phyloP scores from a whole-genome alignment of 768 basidiomycete species.

The Boletus reticuloceps region DNA sequence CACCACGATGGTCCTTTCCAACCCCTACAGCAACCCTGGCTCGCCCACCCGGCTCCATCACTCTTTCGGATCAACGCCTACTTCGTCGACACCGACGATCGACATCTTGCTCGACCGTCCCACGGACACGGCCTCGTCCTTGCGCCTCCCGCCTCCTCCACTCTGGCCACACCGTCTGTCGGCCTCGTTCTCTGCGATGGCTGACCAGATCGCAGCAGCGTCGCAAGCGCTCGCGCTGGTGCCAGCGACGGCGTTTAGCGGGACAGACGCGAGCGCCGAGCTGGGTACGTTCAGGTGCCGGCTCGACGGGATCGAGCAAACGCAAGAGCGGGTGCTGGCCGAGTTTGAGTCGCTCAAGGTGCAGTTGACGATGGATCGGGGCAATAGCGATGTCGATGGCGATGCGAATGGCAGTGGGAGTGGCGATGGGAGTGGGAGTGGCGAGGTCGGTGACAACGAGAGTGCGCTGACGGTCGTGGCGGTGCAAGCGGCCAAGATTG shows the following conservation, averaged over 20 bases:
- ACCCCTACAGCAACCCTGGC: too few relatives aligned
- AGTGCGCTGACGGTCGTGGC: slow-evolving; percentile 12
- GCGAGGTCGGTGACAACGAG: too few relatives aligned
- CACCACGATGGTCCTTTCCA: too few relatives aligned
- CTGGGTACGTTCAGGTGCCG: slow-evolving; percentile 22
- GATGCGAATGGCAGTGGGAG: too few relatives aligned
- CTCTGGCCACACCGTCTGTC: slow-evolving; percentile 36
- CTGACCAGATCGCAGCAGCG: slow-evolving; percentile 40
- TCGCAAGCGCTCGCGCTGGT: slow-evolving; percentile 36
- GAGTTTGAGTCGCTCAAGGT: slow-evolving; percentile 29
- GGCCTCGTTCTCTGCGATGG: slow-evolving; percentile 38
- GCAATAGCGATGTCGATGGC: too few relatives aligned
- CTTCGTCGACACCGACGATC: slow-evolving; percentile 19
- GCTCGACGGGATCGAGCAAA: slow-evolving; percentile 32
- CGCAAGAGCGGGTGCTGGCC: slow-evolving; percentile 31
- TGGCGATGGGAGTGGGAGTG: too few relatives aligned
- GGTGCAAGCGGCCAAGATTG: slow-evolving; percentile 14
- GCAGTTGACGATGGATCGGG: too few relatives aligned
- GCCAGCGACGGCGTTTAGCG: slow-evolving; percentile 21
- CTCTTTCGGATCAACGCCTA: background rate
- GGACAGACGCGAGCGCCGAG: slow-evolving; percentile 8
- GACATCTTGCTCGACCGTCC: slow-evolving; percentile 16
- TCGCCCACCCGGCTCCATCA: too few relatives aligned
- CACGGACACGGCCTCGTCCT: background rate
- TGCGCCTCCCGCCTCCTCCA: slow-evolving; percentile 1